Evolutionary conservation across 148 eudicot species (phyloP).

Genomic region (Pouteria glomerata): DNA sequence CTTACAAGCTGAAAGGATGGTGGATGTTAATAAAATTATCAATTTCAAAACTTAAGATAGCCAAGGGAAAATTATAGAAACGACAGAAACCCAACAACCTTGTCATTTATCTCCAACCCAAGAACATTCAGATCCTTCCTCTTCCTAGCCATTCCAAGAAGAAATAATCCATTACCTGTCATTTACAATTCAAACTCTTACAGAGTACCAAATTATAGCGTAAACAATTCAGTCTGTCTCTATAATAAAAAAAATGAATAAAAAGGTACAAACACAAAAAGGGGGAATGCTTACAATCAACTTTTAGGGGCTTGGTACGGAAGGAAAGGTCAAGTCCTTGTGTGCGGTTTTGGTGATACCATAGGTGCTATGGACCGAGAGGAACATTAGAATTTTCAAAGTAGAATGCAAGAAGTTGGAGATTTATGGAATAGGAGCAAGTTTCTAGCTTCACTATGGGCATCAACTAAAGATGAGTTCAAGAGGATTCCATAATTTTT

Average conservation of each 20-base stretch:
- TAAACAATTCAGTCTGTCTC: not conserved
- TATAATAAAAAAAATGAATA: not conserved
- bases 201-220: not conserved
- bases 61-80: not conserved
- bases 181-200: constrained; percentile 12
- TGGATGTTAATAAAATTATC: not conserved
- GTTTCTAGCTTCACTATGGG: too few species aligned
- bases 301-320: too few species aligned
- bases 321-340: too few species aligned
- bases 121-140: constrained; percentile 63
- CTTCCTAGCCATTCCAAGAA: constrained; percentile 56
- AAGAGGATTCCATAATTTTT: too few species aligned
- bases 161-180: constrained; percentile 83
- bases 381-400: too few species aligned
- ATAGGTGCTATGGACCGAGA: too few species aligned
- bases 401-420: too few species aligned
- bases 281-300: too few species aligned
- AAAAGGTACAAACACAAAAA: too few species aligned
- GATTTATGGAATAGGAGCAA: too few species aligned
- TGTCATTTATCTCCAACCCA: constrained; percentile 79
- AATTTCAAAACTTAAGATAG: constrained; percentile 5
- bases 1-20: constrained; percentile 57
- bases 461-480: too few species aligned
- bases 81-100: constrained; percentile 36
- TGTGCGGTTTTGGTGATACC: too few species aligned